phyloP scores from a whole-genome alignment of 2,329 filamentous ascomycete species.

The Lachnellula occidentalis region DNA sequence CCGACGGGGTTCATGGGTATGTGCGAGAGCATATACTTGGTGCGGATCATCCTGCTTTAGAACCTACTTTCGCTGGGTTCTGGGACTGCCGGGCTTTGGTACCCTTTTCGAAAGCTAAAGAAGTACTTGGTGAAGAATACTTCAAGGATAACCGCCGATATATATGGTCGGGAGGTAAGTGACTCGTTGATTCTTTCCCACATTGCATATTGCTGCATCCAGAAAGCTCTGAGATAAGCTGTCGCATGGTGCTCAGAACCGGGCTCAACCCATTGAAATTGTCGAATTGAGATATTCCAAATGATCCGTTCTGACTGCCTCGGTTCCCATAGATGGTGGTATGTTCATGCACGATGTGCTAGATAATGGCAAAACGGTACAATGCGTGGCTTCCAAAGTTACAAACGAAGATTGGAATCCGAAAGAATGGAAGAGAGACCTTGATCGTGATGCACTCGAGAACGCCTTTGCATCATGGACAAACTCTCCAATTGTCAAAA shows the following conservation, averaged over 20 bases:
- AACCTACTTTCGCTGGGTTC: not conserved
- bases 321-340: not conserved
- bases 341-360: not conserved
- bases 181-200: not conserved
- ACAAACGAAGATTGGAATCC: not conserved
- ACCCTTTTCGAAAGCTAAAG: not conserved
- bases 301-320: no score
- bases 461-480: not conserved
- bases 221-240: not conserved
- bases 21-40: not conserved
- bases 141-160: not conserved
- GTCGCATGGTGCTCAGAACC: no score
- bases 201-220: not conserved
- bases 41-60: not conserved
- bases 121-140: not conserved
- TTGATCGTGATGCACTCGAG: not conserved
- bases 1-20: not conserved
- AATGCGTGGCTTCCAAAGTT: not conserved
- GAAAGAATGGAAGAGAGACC: not conserved
- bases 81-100: not conserved
- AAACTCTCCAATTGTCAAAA: not conserved
- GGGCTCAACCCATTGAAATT: no score
- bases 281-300: no score
- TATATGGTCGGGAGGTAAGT: not conserved
- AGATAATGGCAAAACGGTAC: not conserved